Percentiles rank a stretch among this genome's conserved stretches.
Evolutionary conservation across 2,329 filamentous ascomycete species (phyloP).

Genomic region (Fusarium concolor): DNA sequence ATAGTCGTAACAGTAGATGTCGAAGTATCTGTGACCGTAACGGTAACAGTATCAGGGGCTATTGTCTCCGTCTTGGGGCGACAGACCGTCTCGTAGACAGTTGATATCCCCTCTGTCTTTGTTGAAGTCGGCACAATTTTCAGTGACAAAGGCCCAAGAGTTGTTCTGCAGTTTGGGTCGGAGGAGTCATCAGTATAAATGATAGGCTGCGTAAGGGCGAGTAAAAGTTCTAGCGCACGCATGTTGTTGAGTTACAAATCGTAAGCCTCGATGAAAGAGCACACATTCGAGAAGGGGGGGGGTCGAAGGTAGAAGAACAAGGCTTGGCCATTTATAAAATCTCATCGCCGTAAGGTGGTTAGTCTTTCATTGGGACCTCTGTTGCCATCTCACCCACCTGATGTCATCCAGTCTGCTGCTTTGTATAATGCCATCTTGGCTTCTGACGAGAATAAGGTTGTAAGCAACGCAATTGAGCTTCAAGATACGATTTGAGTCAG

Average conservation of each 20-base stretch:
- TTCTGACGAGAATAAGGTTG: too few relatives aligned
- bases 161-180: neutral
- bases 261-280: too few relatives aligned
- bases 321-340: too few relatives aligned
- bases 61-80: neutral
- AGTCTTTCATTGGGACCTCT: neutral
- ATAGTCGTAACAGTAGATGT: neutral
- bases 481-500: too few relatives aligned
- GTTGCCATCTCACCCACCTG: too few relatives aligned
- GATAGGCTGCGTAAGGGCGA: fast-evolving
- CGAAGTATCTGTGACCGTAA: neutral
- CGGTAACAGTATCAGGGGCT: fast-evolving
- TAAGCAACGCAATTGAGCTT: too few relatives aligned
- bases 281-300: neutral
- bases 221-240: neutral
- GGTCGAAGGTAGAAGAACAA: too few relatives aligned
- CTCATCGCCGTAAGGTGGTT: too few relatives aligned
- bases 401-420: neutral
- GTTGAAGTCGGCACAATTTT: too few relatives aligned
- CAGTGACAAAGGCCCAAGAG: neutral
- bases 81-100: neutral
- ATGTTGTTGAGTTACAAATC: fast-evolving
- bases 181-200: neutral
- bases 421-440: too few relatives aligned
- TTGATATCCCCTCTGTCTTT: fast-evolving